A percentile compares a stretch with the other conserved stretches of the same genome.
Conservation (phyloP, 2,329 filamentous ascomycete species). For the Daldinia eschscholtzii region DNA sequence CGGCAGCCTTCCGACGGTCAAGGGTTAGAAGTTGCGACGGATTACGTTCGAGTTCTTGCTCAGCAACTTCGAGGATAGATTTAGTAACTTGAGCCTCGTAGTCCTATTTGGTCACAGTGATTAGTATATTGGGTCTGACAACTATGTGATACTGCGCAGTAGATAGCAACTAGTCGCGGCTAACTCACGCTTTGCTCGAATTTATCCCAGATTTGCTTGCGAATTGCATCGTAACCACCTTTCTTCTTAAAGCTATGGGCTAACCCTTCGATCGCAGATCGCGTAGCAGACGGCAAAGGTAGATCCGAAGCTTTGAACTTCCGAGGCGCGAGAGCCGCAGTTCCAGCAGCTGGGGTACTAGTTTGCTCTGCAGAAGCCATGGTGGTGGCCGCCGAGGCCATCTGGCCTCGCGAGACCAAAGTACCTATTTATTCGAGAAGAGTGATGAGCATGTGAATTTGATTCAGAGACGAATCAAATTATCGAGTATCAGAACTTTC, state of each 20-base stretch:
- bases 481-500: background rate
- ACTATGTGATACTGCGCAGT: background rate
- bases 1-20: constrained; percentile 78
- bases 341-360: constrained; percentile 39
- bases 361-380: constrained; percentile 51
- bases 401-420: constrained; percentile 35
- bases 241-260: constrained; percentile 89
- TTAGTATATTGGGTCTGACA: constrained; percentile 24
- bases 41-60: constrained; percentile 81
- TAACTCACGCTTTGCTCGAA: constrained; percentile 75
- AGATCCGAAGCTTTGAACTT: constrained; percentile 82
- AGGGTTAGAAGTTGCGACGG: constrained; percentile 77
- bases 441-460: constrained; percentile 27
- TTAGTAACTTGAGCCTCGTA: constrained; percentile 76
- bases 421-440: constrained; percentile 4
- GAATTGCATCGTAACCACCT: constrained; percentile 82
- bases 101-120: constrained; percentile 61
- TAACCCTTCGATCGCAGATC: constrained; percentile 78
- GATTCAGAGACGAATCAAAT: constrained; percentile 3
- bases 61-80: constrained; percentile 76
- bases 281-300: constrained; percentile 78
- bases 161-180: background rate
- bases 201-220: constrained; percentile 81
- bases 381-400: constrained; percentile 45
- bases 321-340: constrained; percentile 46